A percentile compares a stretch with the other conserved stretches of the same genome.
Conservation (phyloP, 768 basidiomycete genomes). For the Naganishia vishniacii region DNA sequence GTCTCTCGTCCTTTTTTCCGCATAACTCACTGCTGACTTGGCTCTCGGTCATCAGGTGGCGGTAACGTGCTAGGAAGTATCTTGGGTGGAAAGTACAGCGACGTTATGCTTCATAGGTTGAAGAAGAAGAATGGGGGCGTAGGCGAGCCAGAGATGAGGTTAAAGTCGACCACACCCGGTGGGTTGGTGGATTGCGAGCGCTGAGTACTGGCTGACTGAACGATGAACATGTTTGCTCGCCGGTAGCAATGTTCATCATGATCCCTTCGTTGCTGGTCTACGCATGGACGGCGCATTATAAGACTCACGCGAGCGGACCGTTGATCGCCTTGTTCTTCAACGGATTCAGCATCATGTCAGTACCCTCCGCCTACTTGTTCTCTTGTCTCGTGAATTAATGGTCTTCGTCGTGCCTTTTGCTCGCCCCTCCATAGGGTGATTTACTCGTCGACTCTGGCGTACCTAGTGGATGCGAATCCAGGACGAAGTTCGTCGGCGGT, state of each 20-base stretch:
- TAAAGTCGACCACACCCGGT: constrained; percentile 18
- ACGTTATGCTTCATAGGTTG: constrained; percentile 52
- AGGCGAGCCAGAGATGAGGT: constrained; percentile 56
- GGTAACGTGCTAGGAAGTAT: constrained; percentile 58
- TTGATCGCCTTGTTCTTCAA: constrained; percentile 66
- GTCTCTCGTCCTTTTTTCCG: background rate
- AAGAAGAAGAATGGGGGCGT: constrained; percentile 54
- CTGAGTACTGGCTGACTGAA: too few species aligned
- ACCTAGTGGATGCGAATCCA: constrained; percentile 77
- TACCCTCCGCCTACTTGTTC: too few species aligned
- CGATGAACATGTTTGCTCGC: too few species aligned
- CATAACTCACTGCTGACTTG: background rate
- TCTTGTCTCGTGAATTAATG: too few species aligned
- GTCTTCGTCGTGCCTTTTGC: background rate
- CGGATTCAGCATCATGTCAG: constrained; percentile 71
- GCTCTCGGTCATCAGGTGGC: constrained; percentile 64
- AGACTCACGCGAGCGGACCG: constrained; percentile 62
- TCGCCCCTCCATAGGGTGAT: constrained; percentile 52
- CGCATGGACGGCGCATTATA: constrained; percentile 67
- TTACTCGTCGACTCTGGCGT: constrained; percentile 68
- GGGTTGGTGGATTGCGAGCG: too few species aligned
- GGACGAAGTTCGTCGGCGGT: constrained; percentile 64
- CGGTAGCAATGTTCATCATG: constrained; percentile 57
- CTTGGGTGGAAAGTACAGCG: constrained; percentile 60
- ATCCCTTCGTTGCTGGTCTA: constrained; percentile 63